Base-by-base conservation (phyloP, 345 rosid genomes). In the Arabidopsis suecica region DNA sequence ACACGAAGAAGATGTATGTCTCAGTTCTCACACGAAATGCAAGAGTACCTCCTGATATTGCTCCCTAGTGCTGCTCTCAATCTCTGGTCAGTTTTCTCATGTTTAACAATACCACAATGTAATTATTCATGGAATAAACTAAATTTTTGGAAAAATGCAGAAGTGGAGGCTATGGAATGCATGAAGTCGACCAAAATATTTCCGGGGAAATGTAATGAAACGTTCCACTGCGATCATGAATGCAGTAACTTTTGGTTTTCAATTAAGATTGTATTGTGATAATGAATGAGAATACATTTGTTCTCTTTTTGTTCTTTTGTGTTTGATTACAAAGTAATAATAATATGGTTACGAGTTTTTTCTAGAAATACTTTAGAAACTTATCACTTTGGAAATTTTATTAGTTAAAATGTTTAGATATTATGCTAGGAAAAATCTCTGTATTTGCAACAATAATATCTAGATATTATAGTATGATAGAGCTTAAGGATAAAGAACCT, bases 131-230 rank as follows among this genome's bases (percentile, higher is more conserved):
- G 5, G 32, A 22, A 22, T 38, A 61, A 11, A 38, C 48, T 22
- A 61, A 61, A 9, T 60, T 20, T 5, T 60, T 7, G 38, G 64
- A 20, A 20, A 38, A 58, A 34, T 58, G 63, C 7, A 58, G 13
- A 58, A 34, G 63, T 58, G 63, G 28, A 58, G 28, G 65, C 65
- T 61, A 40, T 5, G 3, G 18, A 34, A 16, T 58, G 28, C 20
- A 45, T 45, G 22, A 45, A n/a, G 50, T n/a, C 18, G 8, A 45
- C 50, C 20, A 45, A 0, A 45, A 45, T 45, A 1, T 45, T 45
- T 1, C 20, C 50, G 9, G 0, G 18, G 18, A 44, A 18, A 18
- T 14, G 18, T n/a, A 5, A 44, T 9, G 4, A 58, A 28, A 18
- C 6, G 12, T 60, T 11, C 28, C 32, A 60, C 66, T 54, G 59